Conservation (phyloP, 257 asterid genomes). For the Solanum ahanhuiri region DNA sequence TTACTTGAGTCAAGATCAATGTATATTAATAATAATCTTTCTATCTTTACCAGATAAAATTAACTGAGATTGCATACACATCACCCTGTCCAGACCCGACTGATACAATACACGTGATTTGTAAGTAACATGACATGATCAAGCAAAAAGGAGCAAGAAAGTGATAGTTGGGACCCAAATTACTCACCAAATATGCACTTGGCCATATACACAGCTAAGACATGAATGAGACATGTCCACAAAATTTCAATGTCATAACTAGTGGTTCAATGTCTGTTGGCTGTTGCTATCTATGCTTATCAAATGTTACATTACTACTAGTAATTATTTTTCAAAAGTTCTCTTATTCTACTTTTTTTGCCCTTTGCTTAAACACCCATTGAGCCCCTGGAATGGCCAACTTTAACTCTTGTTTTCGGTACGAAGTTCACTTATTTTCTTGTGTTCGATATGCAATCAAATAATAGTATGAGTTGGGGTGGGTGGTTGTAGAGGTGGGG, state of each 20-base stretch:
- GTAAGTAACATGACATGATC: conserved; percentile 13
- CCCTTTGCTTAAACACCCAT: background rate
- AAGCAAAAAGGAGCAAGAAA: conserved; percentile 11
- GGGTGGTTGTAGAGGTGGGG: background rate
- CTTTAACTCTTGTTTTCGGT: no score
- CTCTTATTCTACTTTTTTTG: background rate
- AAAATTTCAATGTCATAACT: background rate
- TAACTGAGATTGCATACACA: background rate
- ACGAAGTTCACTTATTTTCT: background rate
- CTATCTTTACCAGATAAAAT: background rate
- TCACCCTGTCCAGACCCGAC: background rate
- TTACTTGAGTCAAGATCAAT: background rate
- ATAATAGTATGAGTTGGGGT: background rate
- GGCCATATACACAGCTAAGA: background rate
- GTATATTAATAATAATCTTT: rapidly evolving
- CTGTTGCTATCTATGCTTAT: background rate
- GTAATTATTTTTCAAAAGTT: background rate
- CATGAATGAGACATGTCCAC: background rate
- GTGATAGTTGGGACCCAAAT: conserved; percentile 31
- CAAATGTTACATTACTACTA: background rate
- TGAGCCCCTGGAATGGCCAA: background rate
- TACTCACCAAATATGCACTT: conserved; percentile 19
- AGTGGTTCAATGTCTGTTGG: background rate
- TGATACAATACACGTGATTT: background rate
- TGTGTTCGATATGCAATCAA: background rate